phyloP scores from a whole-genome alignment of 345 rosid species.

The Melastoma malabathricum region DNA sequence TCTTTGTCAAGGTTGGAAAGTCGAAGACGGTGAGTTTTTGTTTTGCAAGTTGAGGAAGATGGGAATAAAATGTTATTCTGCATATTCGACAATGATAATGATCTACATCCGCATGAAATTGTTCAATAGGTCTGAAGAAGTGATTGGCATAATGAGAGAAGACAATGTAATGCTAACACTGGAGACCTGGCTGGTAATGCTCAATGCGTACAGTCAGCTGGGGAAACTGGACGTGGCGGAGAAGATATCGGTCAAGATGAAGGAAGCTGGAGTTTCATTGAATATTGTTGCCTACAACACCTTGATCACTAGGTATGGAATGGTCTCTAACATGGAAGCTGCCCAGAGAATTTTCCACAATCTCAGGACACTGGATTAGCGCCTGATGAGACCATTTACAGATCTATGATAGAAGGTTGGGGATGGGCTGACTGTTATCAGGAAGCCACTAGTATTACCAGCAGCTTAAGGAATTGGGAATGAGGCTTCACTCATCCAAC shows the following conservation, averaged over 20 bases:
- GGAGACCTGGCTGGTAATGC: constrained; percentile 78
- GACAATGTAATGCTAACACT: constrained; percentile 39
- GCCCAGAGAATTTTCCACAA: constrained; percentile 39
- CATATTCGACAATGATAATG: constrained; percentile 81
- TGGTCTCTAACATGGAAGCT: constrained; percentile 54
- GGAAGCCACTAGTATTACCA: constrained; percentile 38
- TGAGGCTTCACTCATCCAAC: constrained; percentile 69
- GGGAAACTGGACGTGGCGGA: constrained; percentile 74
- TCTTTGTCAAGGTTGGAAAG: constrained; percentile 64
- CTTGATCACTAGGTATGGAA: constrained; percentile 75
- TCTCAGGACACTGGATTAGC: constrained; percentile 35
- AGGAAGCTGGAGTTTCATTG: constrained; percentile 33
- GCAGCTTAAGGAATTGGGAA: constrained; percentile 55
- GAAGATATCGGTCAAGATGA: constrained; percentile 38
- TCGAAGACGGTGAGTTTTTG: constrained; percentile 58
- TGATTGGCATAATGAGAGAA: constrained; percentile 43
- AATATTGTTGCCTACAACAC: constrained; percentile 68
- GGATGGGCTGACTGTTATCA: constrained; percentile 47
- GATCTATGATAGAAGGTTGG: constrained; percentile 97
- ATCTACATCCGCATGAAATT: constrained; percentile 65
- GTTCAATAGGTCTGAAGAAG: constrained; percentile 59
- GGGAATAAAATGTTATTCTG: constrained; percentile 61
- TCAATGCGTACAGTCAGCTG: constrained; percentile 72
- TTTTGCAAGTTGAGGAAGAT: constrained; percentile 54
- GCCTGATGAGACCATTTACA: constrained; percentile 76